Percentiles rank a stretch among this genome's conserved stretches.
phyloP scores from a whole-genome alignment of 139 green algal species.

The Tetradesmus lagerheimii region DNA sequence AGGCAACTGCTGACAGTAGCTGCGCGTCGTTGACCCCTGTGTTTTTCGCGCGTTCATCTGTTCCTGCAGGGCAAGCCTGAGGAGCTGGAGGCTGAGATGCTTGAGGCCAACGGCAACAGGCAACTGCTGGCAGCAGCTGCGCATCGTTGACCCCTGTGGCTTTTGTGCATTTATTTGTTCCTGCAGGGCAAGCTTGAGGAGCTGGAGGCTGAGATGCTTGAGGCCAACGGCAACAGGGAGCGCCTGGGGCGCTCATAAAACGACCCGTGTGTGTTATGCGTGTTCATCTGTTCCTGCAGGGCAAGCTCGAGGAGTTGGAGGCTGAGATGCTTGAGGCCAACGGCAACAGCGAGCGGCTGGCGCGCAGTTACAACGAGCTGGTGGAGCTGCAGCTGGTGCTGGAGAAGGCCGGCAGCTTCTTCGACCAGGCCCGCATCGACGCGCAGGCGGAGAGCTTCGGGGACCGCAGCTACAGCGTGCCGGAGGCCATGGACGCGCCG shows the following conservation, averaged over 20 bases:
- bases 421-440: conserved; percentile 78
- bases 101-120: too few species aligned
- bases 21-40: too few species aligned
- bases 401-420: conserved; percentile 93
- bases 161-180: neutral
- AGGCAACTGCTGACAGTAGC: too few species aligned
- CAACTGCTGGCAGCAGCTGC: too few species aligned
- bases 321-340: conserved; percentile 91
- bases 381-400: conserved; percentile 93
- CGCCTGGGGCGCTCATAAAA: conserved; percentile 81
- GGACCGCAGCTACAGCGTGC: conserved; percentile 45
- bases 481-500: conserved; percentile 48
- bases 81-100: too few species aligned
- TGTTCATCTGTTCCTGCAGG: conserved; percentile 62
- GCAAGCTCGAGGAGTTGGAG: conserved; percentile 91
- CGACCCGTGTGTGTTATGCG: too few species aligned
- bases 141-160: too few species aligned
- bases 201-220: conserved; percentile 90
- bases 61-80: conserved; percentile 84
- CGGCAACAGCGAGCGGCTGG: conserved; percentile 91
- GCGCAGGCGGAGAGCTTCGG: conserved; percentile 42
- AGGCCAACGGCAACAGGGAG: conserved; percentile 94
- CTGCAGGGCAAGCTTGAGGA: conserved; percentile 88
- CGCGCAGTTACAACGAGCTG: conserved; percentile 67
- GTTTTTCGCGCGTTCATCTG: neutral